Evolutionary conservation across 306 rosid genomes (phyloP).

Genomic region (Dalbergia oliveri): DNA sequence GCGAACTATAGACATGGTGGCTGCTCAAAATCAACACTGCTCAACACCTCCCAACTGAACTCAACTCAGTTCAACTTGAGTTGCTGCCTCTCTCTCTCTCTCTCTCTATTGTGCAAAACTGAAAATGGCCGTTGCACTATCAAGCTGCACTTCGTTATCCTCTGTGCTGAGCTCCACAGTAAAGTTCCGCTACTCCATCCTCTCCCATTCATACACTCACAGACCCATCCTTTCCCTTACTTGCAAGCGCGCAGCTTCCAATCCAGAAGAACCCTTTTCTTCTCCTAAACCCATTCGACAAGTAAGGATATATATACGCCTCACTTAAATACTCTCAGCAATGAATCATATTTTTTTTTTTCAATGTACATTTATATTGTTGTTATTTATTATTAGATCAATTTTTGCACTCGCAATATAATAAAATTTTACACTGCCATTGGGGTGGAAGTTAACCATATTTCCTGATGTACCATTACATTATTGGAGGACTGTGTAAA

Average conservation of each 20-base stretch:
- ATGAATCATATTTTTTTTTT: background rate
- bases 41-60: background rate
- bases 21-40: background rate
- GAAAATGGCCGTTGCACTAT: constrained; percentile 73
- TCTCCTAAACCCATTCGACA: constrained; percentile 46
- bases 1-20: background rate
- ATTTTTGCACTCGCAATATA: too few relatives aligned
- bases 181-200: constrained; percentile 54
- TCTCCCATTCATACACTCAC: constrained; percentile 41
- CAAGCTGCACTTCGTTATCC: constrained; percentile 68
- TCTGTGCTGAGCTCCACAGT: constrained; percentile 64
- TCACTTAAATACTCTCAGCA: background rate
- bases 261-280: constrained; percentile 42
- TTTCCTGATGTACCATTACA: too few relatives aligned
- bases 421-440: too few relatives aligned
- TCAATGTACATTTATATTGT: background rate
- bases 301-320: constrained; percentile 39
- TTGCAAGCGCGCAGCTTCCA: constrained; percentile 44
- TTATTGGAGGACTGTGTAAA: background rate
- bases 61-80: background rate
- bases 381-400: background rate
- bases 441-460: too few relatives aligned
- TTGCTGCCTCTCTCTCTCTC: background rate
- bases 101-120: background rate
- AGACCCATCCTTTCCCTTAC: constrained; percentile 42